Conservation (phyloP, 768 basidiomycete genomes). For the Tricholoma saponaceum region DNA sequence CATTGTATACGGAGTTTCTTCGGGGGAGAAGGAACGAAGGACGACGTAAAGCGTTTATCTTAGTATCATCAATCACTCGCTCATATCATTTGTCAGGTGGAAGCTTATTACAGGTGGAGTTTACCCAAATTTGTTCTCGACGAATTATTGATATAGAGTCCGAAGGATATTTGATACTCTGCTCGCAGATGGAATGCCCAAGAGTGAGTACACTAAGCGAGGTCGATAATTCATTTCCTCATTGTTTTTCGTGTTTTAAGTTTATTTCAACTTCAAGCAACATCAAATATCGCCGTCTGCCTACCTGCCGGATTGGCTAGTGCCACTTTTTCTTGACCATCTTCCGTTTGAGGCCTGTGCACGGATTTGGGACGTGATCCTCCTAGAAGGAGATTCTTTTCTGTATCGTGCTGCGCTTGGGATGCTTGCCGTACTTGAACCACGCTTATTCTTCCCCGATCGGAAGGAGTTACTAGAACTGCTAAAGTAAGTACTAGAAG, state of each 20-base stretch:
- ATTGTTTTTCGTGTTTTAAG: slow-evolving; percentile 29
- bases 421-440: slow-evolving; percentile 77
- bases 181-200: slow-evolving; percentile 90
- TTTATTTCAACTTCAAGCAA: slow-evolving; percentile 94
- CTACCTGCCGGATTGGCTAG: slow-evolving; percentile 82
- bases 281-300: slow-evolving; percentile 83
- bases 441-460: slow-evolving; percentile 87
- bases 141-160: neutral
- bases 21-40: slow-evolving; percentile 61
- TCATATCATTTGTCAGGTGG: slow-evolving; percentile 52
- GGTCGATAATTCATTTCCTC: neutral
- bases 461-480: slow-evolving; percentile 72
- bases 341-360: slow-evolving; percentile 91
- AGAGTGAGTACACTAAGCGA: slow-evolving; percentile 48
- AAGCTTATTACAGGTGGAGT: slow-evolving; percentile 82
- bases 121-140: slow-evolving; percentile 1
- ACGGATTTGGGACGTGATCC: slow-evolving; percentile 81
- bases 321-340: slow-evolving; percentile 78
- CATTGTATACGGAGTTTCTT: slow-evolving; percentile 86
- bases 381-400: slow-evolving; percentile 90
- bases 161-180: slow-evolving; percentile 87
- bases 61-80: slow-evolving; percentile 2
- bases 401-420: slow-evolving; percentile 82
- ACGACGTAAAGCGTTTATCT: slow-evolving; percentile 58
- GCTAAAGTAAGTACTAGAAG: slow-evolving; percentile 49